These are phyloP conservation scores for Cladophialophora chaetospira DNA, from an alignment of 2,329 filamentous ascomycete genomes.

Conservation along the genomic window DNA sequence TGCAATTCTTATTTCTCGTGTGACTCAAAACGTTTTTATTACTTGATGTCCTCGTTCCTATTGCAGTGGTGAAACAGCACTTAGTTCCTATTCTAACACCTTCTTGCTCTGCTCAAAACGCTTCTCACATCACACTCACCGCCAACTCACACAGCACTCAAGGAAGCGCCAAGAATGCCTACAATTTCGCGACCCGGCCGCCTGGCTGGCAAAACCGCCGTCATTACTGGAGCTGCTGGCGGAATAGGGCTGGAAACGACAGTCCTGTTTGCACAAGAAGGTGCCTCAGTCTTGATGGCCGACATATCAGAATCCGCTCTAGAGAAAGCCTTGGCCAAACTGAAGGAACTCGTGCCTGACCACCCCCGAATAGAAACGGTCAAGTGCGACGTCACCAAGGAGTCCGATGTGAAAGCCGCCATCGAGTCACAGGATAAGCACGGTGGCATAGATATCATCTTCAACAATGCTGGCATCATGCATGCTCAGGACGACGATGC, in stretches of 20 bases:
- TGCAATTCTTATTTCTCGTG: no score
- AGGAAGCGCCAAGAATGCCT: constrained; percentile 9
- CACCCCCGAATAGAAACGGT: constrained; percentile 46
- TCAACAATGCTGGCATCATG: constrained; percentile 99
- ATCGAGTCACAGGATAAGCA: constrained; percentile 75
- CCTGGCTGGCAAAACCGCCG: constrained; percentile 66
- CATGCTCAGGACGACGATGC: constrained; percentile 80
- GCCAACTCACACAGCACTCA: neutral
- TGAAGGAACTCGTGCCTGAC: constrained; percentile 69
- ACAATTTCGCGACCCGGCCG: constrained; percentile 42
- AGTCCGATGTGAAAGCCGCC: constrained; percentile 73
- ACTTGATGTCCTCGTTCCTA: neutral
- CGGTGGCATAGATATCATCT: constrained; percentile 88
- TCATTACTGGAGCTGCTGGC: constrained; percentile 50
- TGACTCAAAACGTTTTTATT: neutral
- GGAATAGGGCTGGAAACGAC: constrained; percentile 91
- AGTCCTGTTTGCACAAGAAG: constrained; percentile 87
- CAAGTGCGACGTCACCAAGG: constrained; percentile 84
- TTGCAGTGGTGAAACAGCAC: neutral
- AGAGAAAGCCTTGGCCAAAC: constrained; percentile 72
- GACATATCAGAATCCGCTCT: constrained; percentile 81
- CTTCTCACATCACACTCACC: neutral
- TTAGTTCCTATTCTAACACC: neutral
- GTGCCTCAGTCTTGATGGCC: constrained; percentile 79
- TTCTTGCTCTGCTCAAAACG: neutral